Evolutionary conservation across 805 yeast genomes (phyloP).

Genomic region (Diddensiella santjacobensis): DNA sequence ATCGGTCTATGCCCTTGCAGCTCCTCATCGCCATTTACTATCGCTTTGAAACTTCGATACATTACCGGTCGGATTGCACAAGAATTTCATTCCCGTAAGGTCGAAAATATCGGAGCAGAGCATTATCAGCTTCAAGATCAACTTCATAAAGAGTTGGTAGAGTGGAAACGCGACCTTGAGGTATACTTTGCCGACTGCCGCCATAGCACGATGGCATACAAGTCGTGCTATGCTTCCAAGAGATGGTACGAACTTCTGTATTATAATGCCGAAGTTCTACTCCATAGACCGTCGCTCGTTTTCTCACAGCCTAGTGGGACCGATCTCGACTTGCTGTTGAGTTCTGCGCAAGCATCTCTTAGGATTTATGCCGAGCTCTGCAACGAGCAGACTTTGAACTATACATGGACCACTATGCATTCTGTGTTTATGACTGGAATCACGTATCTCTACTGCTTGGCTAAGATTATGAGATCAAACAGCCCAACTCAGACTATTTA

Average conservation of each 20-base stretch:
- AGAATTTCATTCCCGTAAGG: neutral
- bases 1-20: neutral
- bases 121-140: neutral
- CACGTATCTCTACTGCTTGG: conserved; percentile 5
- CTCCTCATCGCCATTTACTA: neutral
- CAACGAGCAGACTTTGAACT: conserved; percentile 6
- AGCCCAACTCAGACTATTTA: neutral
- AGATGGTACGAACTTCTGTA: neutral
- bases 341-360: conserved; percentile 1
- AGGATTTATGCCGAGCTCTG: conserved; percentile 5
- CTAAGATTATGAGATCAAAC: neutral
- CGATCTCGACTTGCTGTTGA: neutral
- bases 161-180: neutral
- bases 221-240: conserved; percentile 5
- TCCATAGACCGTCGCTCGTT: conserved; percentile 4
- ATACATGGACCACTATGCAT: conserved; percentile 8
- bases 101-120: neutral
- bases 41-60: neutral
- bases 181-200: neutral
- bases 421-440: conserved; percentile 12
- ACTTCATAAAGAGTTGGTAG: neutral
- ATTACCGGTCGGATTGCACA: neutral
- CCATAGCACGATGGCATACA: neutral
- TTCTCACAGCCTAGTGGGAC: neutral
- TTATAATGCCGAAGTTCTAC: conserved; percentile 5